Base-by-base conservation (phyloP, 2,329 filamentous ascomycete genomes). In the Aspergillus sp. region DNA sequence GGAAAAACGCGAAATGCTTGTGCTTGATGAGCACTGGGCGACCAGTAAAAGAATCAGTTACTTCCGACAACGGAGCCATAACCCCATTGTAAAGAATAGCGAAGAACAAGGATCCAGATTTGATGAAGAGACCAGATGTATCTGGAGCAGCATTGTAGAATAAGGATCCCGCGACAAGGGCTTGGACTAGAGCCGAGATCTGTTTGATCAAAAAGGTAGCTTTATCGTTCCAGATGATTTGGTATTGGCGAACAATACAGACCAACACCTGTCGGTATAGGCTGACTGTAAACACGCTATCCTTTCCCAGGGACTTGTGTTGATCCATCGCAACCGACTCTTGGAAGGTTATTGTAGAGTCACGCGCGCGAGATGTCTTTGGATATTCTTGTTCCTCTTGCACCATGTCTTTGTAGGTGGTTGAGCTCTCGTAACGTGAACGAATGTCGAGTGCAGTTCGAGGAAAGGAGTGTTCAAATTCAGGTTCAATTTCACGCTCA, bases 221-320 rank as follows among this genome's bases (percentile, higher is more conserved):
- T 51, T 81, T 83, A 60, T 86, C 81, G 33, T 82, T 82, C 71
- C 75, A 78, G 2, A 86, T 54, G 27, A 85, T 81, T 51, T 84
- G 79, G 48, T 84, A 85, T 49, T 85, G 81, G 4, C 83, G 75
- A 13, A 60, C 63, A 10, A 83, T 61, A 43, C 77, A 78, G 2
- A 78, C 72, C 31, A 69, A 74, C 27, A 85, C 72, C 54, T 88
- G 82, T 1, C 66, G 61, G 0, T 56, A 9, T 49, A 83, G 81
- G 19, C 70, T 68, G 5, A 78, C 72, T 0, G 79, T 85, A 42
- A 82, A 62, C 0, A 79, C 73, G 5, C 79, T 84, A 30, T 62
- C 69, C 29, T 74, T 72, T 0, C 74, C 66, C 0, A 86, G 65
- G 4, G 67, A 68, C 39, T 74, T 76, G 42, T 77, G 65, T 57